Evolutionary conservation across 2,329 filamentous ascomycete genomes (phyloP), one percentile per base, ranked within the genome.

Genomic region (Aspergillus jensenii): DNA sequence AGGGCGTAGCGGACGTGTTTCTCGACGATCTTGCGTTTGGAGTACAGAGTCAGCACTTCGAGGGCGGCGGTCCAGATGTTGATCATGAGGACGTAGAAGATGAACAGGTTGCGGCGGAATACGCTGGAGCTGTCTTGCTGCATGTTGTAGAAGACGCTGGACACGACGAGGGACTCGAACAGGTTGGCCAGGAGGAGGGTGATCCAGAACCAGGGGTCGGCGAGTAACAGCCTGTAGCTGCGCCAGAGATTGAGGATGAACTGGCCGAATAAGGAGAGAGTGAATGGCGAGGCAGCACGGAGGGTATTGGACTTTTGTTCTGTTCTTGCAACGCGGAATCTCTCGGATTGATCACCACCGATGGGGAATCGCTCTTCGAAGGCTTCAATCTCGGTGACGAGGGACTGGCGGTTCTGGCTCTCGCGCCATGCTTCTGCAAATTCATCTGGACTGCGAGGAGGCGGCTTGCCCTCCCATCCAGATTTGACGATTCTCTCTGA

Each of bases 1-100:
- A 96, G 81, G n/a, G 92, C 91, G 71, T 96, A 96, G 58, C 89
- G 86, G 55, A 83, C 78, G 66, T 97, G 93, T 72, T 96, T 96
- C 71, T 96, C 91, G 59, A 97, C 90, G 67, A 96, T 96, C 1
- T 90, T 89, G 39, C 93, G 88, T 83, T 96, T 91, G 1, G 90
- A 85, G 71, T 95, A 96, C 5, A 96, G 82, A 0, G 90, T 92
- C 27, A 95, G 76, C 70, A 96, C 95, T 81, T 87, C 60, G 0
- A n/a, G 56, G 61, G 8, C 12, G 27, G 55, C 41, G 55, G 76
- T 52, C 27, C 27, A 31, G 27, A 31, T 31, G 8, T 31, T 6
- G 11, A 17, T 25, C 62, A 31, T 31, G 27, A 31, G 27, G 27
- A 31, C 9, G 27, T 31, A 31, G 27, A 31, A 31, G 27, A 31